A percentile compares a stretch with the other conserved stretches of the same genome.
Conservation (phyloP, 345 rosid genomes). For the Reutealis trisperma region DNA sequence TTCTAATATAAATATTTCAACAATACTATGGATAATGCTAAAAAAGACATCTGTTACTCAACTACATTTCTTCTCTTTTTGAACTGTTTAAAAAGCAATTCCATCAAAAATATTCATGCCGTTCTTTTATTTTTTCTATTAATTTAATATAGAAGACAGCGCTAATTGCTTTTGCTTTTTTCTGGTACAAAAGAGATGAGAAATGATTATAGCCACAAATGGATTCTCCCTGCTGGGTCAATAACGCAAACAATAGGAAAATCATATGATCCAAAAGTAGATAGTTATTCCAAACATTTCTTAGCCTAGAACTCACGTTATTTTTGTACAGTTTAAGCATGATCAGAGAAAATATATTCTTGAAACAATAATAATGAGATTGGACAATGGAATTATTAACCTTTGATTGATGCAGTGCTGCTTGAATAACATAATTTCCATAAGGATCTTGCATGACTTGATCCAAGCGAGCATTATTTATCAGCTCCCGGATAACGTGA, state of each 20-base stretch:
- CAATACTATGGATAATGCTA: not conserved
- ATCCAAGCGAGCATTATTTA: slow-evolving; percentile 53
- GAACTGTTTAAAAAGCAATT: not conserved
- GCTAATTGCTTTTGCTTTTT: no score
- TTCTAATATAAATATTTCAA: not conserved
- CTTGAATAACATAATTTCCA: slow-evolving; percentile 82
- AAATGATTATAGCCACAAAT: not conserved
- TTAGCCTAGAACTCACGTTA: no score
- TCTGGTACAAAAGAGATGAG: not conserved
- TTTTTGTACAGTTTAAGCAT: not conserved
- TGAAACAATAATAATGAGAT: not conserved
- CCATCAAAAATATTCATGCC: no score
- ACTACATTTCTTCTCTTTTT: not conserved
- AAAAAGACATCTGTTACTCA: not conserved
- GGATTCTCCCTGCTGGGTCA: no score
- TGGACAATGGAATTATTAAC: slow-evolving; percentile 29
- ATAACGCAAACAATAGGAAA: not conserved
- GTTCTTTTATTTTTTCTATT: no score
- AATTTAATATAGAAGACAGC: not conserved
- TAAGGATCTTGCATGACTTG: slow-evolving; percentile 86
- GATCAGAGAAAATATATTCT: not conserved
- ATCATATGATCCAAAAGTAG: not conserved
- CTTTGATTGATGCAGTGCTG: slow-evolving; percentile 67
- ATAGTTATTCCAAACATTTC: not conserved
- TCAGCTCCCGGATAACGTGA: slow-evolving; percentile 55